Evolutionary conservation across 805 yeast genomes (phyloP).

Genomic region (Saturnispora ahearnii): DNA sequence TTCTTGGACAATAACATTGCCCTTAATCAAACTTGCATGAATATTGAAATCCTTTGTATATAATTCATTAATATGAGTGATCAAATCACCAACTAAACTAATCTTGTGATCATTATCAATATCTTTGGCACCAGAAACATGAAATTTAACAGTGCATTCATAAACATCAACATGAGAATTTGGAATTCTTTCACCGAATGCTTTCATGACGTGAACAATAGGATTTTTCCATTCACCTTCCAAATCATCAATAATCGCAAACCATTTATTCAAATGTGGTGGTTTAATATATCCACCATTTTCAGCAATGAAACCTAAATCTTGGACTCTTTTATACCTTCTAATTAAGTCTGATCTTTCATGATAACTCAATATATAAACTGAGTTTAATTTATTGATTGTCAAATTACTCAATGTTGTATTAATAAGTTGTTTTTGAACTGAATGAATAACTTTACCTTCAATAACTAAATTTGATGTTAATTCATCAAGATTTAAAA

Average conservation of each 20-base stretch:
- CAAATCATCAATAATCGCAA: slow-evolving; percentile 44
- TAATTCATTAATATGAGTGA: slow-evolving; percentile 74
- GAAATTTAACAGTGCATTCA: slow-evolving; percentile 69
- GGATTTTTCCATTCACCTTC: slow-evolving; percentile 51
- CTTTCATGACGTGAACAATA: slow-evolving; percentile 43
- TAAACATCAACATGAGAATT: slow-evolving; percentile 65
- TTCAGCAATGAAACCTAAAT: slow-evolving; percentile 81
- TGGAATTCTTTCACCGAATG: slow-evolving; percentile 69
- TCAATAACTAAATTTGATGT: slow-evolving; percentile 27
- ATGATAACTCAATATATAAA: slow-evolving; percentile 62
- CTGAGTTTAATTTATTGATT: slow-evolving; percentile 49
- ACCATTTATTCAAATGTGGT: slow-evolving; percentile 47
- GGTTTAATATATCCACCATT: slow-evolving; percentile 73
- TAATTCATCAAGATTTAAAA: slow-evolving; percentile 44
- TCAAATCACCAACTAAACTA: slow-evolving; percentile 71
- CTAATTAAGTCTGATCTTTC: slow-evolving; percentile 58
- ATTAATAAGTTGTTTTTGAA: slow-evolving; percentile 55
- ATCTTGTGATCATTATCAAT: slow-evolving; percentile 53
- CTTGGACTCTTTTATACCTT: slow-evolving; percentile 55
- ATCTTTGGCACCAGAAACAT: slow-evolving; percentile 59
- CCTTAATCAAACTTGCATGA: slow-evolving; percentile 69
- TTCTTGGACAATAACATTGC: slow-evolving; percentile 65
- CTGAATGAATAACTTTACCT: slow-evolving; percentile 34
- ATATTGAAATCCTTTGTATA: slow-evolving; percentile 49
- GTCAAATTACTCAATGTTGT: slow-evolving; percentile 51